Base-by-base conservation (phyloP, 768 basidiomycete species). In the Russula virescens region DNA sequence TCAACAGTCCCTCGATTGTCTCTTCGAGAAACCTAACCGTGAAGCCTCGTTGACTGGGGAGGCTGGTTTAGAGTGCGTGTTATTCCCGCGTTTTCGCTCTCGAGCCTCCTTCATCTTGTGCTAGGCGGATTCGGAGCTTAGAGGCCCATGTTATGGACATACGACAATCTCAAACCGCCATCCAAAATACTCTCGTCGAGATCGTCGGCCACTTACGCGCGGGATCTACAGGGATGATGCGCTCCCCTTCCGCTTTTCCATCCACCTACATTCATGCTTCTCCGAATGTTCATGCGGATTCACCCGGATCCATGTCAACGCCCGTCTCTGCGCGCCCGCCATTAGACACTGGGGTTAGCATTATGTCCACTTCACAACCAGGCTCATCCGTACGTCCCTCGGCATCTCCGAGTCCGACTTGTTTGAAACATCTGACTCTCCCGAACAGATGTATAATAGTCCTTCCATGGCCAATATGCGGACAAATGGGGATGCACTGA, bases 1-100 rank as follows among this genome's bases (percentile, higher is more conserved):
- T 35, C 89, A 93, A 69, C 87, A 89, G 21, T 90, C 91, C 3
- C 79, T 97, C 14, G 91, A 94, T 46, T 98, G 95, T 76, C 80
- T 97, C 38, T 96, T 98, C 72, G 95, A 98, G 74, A 97, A 97
- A 69, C 95, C 95, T 3, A 87, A 85, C 14, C 81, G 87, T 68
- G 92, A 94, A 72, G 88, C 90, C 16, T 89, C 88, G 59, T 81
- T 93, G 52, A 91, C 91, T 9, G 90, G 91, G 49, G 92, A 94
- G 74, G 92, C 91, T 19, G 92, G 91, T 9, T 74, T 94, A 56
- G 93, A 94, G 92, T 94, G 72, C 74, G 90, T 78, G 23, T 48
- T 63, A 31, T 23, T 49, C 43, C 52, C 60, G 46, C 26, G 14
- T 58, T 8, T 14, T 31, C 55, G n/a, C 10, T 47, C 43, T 54